phyloP scores from a whole-genome alignment of 108 stramenopile species.

The Stephanodiscus minutulus region DNA sequence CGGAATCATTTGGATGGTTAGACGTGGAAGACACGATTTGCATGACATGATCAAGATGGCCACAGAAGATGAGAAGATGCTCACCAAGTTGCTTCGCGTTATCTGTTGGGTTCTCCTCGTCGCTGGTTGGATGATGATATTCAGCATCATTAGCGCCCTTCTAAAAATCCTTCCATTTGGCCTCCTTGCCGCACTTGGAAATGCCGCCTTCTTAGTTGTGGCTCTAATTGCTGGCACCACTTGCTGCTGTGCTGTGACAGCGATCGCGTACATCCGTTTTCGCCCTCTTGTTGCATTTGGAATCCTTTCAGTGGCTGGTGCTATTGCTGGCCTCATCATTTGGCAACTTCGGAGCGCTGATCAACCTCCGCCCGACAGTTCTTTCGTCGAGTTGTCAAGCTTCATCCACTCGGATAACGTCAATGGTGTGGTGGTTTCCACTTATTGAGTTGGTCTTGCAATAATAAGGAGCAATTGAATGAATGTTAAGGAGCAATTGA shows the following conservation, averaged over 20 bases:
- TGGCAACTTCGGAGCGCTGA: conserved; percentile 38
- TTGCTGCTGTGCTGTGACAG: conserved; percentile 52
- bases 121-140: conserved; percentile 57
- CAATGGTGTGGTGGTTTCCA: neutral
- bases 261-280: conserved; percentile 56
- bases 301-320: conserved; percentile 41
- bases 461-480: neutral
- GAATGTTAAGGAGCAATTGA: no score
- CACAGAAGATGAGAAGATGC: conserved; percentile 45
- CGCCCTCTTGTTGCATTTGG: conserved; percentile 44
- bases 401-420: neutral
- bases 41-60: conserved; percentile 59
- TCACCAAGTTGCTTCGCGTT: conserved; percentile 47
- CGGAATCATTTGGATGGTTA: conserved; percentile 61
- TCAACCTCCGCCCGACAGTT: conserved; percentile 13
- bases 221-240: conserved; percentile 46
- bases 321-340: conserved; percentile 44
- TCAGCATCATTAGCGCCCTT: conserved; percentile 45
- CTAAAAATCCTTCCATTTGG: conserved; percentile 48
- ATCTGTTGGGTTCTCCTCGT: conserved; percentile 43
- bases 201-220: conserved; percentile 48
- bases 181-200: conserved; percentile 40
- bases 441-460: neutral
- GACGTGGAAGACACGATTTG: conserved; percentile 45
- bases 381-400: neutral